These are phyloP conservation scores for Stagonosporopsis tanaceti DNA, from an alignment of 2,329 filamentous ascomycete species.

Conservation along the genomic window DNA sequence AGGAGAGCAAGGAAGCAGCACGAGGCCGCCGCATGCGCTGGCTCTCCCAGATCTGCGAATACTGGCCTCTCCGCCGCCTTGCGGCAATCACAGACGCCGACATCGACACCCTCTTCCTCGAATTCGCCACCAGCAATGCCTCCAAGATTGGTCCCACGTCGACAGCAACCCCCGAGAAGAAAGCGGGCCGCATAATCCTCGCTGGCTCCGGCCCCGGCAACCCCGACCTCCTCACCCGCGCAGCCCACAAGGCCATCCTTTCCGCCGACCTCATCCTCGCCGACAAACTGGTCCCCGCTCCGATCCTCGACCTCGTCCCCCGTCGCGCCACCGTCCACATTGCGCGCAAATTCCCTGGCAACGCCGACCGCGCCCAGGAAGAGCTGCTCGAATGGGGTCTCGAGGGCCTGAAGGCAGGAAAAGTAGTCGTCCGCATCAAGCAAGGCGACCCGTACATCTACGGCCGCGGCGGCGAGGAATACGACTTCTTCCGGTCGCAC, in stretches of 20 bases:
- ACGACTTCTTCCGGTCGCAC: conserved; percentile 77
- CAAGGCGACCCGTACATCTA: conserved; percentile 98
- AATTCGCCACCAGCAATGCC: conserved; percentile 64
- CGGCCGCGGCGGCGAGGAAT: conserved; percentile 92
- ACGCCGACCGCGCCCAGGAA: conserved; percentile 90
- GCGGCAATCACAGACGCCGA: conserved; percentile 82
- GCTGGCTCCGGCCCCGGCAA: conserved; percentile 93
- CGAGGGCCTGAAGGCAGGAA: conserved; percentile 71
- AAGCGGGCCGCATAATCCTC: conserved; percentile 77
- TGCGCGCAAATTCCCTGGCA: conserved; percentile 95
- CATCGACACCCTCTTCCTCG: conserved; percentile 76
- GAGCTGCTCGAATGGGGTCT: conserved; percentile 85
- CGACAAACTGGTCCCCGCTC: conserved; percentile 84
- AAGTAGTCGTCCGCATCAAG: conserved; percentile 87
- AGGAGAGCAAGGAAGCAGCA: conserved; percentile 75
- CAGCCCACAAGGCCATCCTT: conserved; percentile 78
- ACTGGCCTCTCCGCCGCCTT: conserved; percentile 89
- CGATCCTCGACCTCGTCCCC: conserved; percentile 87
- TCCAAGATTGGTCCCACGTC: conserved; percentile 37
- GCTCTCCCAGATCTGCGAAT: conserved; percentile 96
- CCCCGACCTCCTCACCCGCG: conserved; percentile 86
- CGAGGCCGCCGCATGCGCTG: conserved; percentile 88
- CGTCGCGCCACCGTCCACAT: conserved; percentile 89
- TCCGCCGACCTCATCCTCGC: conserved; percentile 80
- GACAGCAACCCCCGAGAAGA: conserved; percentile 26